phyloP scores from a whole-genome alignment of 2,329 filamentous ascomycete species.

The Trichophyton schoenleinii region DNA sequence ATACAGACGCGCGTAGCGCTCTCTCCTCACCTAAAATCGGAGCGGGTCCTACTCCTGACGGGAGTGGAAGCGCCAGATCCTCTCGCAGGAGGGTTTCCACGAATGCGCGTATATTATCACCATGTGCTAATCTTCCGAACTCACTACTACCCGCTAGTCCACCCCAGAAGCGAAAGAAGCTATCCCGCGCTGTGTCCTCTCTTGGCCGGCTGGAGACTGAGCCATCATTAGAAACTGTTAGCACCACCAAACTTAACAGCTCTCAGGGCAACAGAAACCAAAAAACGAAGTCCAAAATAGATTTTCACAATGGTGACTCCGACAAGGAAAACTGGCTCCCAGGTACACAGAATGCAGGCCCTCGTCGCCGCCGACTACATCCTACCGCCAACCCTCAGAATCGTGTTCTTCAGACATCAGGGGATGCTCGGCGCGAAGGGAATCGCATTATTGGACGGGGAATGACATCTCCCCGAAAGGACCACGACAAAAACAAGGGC shows the following conservation, averaged over 20 bases:
- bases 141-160: constrained; percentile 38
- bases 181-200: constrained; percentile 50
- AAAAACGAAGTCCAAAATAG: neutral
- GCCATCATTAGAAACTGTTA: constrained; percentile 18
- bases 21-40: constrained; percentile 70
- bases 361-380: constrained; percentile 22
- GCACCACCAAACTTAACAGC: neutral
- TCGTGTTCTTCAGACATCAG: constrained; percentile 5
- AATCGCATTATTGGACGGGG: neutral
- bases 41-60: constrained; percentile 16
- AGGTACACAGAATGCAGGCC: constrained; percentile 33
- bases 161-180: constrained; percentile 47
- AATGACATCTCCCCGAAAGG: neutral
- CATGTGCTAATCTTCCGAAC: constrained; percentile 35
- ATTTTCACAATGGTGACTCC: constrained; percentile 52
- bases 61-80: neutral
- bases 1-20: constrained; percentile 65
- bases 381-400: constrained; percentile 12
- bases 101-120: constrained; percentile 14
- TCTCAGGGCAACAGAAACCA: neutral
- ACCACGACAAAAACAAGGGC: neutral
- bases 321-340: constrained; percentile 88
- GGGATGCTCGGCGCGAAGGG: constrained; percentile 7
- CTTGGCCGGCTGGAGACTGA: constrained; percentile 47
- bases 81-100: neutral